Percentiles rank a stretch among this genome's conserved stretches.
Evolutionary conservation across 257 asterid genomes (phyloP).

Genomic region (Nicotiana sylvestris): DNA sequence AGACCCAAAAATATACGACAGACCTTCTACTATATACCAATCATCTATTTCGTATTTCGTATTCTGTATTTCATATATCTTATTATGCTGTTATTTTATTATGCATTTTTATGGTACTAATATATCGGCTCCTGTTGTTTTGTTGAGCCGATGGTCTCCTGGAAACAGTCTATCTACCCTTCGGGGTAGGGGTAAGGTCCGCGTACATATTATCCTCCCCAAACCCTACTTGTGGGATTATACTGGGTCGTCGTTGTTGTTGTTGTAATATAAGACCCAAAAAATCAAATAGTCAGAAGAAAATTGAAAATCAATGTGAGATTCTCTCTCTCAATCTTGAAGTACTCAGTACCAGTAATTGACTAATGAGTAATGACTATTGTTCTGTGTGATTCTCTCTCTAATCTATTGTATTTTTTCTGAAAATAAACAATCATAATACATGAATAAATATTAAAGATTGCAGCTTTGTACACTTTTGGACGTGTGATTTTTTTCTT

Average conservation of each 20-base stretch:
- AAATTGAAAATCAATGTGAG: background rate
- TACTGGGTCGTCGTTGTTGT: too few species aligned
- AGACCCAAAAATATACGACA: background rate
- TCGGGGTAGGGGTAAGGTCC: too few species aligned
- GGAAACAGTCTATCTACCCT: too few species aligned
- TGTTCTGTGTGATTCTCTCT: constrained; percentile 12
- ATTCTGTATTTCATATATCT: too few species aligned
- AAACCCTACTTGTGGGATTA: too few species aligned
- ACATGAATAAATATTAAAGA: constrained; percentile 22
- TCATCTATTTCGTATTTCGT: too few species aligned
- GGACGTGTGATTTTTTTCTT: constrained; percentile 25
- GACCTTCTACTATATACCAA: too few species aligned
- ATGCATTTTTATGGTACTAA: too few species aligned
- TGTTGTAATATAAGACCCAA: background rate
- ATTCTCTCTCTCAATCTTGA: background rate
- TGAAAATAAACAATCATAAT: constrained; percentile 8
- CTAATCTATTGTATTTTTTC: constrained; percentile 11
- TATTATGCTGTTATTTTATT: too few species aligned
- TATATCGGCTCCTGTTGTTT: too few species aligned
- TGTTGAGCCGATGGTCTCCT: too few species aligned
- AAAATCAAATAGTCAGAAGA: background rate
- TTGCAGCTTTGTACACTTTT: constrained; percentile 35
- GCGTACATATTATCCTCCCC: too few species aligned
- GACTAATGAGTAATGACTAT: background rate
- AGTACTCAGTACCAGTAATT: background rate